Evolutionary conservation across 2,329 filamentous ascomycete genomes (phyloP).

Genomic region (Trichoderma citrinoviride): DNA sequence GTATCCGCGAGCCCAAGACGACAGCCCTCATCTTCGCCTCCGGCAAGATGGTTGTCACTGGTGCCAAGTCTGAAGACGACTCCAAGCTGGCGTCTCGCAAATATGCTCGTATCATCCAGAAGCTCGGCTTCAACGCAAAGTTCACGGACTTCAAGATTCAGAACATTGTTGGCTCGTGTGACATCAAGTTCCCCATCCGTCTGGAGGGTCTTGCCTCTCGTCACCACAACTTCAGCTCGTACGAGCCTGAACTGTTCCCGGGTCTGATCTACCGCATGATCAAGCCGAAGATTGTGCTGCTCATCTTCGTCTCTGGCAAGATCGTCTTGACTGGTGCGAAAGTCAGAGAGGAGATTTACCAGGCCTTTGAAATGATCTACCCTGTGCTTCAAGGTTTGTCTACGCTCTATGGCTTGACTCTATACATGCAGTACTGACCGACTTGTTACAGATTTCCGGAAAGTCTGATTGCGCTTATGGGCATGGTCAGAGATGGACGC

Average conservation of each 20-base stretch:
- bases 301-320: conserved; percentile 98
- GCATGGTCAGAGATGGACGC: conserved; percentile 12
- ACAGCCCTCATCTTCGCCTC: conserved; percentile 97
- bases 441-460: conserved; percentile 50
- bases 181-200: conserved; percentile 99
- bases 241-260: conserved; percentile 97
- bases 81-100: conserved; percentile 96
- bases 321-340: conserved; percentile 97
- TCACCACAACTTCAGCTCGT: conserved; percentile 99
- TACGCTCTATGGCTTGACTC: neutral
- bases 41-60: conserved; percentile 99
- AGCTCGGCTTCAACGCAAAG: conserved; percentile 98
- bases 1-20: conserved; percentile 98
- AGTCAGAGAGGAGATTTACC: conserved; percentile 96
- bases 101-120: conserved; percentile 98
- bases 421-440: conserved; percentile 15
- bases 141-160: conserved; percentile 99
- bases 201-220: conserved; percentile 92
- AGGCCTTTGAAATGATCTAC: conserved; percentile 96
- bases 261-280: conserved; percentile 99
- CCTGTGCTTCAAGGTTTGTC: conserved; percentile 81
- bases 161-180: conserved; percentile 97
- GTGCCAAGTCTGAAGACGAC: conserved; percentile 96
- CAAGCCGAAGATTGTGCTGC: conserved; percentile 96
- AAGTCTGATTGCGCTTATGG: conserved; percentile 43